Base-by-base conservation (phyloP, 1,139 yeast genomes). In the Geotrichum fermentans region DNA sequence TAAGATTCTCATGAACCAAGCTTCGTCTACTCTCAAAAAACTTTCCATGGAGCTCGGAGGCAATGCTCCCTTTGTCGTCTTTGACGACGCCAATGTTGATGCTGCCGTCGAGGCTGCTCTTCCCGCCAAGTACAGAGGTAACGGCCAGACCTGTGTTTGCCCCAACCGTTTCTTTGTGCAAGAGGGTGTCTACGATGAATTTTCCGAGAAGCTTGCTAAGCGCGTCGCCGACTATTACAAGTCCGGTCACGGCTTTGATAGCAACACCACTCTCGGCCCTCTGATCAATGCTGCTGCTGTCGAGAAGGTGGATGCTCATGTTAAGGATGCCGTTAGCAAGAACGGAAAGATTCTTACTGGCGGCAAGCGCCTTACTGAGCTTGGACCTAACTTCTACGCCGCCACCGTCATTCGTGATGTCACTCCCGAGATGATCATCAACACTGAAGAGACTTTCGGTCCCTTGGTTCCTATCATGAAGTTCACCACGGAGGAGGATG, bases 41-140 rank as follows among this genome's bases (percentile, higher is more conserved):
- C 71, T 86, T 38, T 83, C 95, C 0, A 77, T 90, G 63, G 97
- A 90, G 68, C 73, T 89, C 47, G 97, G 97, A 41, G 97, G 97
- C 38, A 90, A 89, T 65, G 95, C 97, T 3, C 96, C 97, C 16
- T 81, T 88, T 57, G 82, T 89, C 54, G 89, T 88, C 10, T 88
- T 88, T 67, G 84, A 80, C 24, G 96, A 88, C 64, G 92, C 88
- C 6, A 83, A 86, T 59, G 57, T 89, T 30, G 90, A 84, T 52
- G 71, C 73, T 45, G 96, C 96, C 1, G 89, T 86, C 14, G 78
- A 73, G 32, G 92, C 86, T 33, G 82, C 86, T 7, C 64, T 80
- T 54, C 80, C 78, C 30, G 77, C 82, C 56, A 85, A 80, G 65
- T 84, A 82, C 71, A 75, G 87, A 67, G 83, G 83, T 39, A 72